Evolutionary conservation across 768 basidiomycete genomes (phyloP), one percentile per base, ranked within the genome.

Genomic region (Termitomyces sp.): DNA sequence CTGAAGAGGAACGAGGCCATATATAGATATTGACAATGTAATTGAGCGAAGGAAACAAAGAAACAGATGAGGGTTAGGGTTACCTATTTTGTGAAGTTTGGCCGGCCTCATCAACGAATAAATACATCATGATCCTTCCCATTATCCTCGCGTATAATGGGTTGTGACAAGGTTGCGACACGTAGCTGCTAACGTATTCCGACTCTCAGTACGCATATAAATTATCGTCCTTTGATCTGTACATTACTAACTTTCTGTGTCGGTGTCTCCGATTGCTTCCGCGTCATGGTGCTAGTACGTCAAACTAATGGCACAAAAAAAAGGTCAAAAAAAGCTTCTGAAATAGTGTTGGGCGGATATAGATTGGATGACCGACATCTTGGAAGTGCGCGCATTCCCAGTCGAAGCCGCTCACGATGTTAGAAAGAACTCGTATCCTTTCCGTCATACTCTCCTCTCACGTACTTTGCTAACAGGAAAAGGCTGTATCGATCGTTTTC

Each of bases 1-100:
- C 38, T 58, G 13, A 60, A 52, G 41, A 66, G 50, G 55, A 58
- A 57, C 18, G 65, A 60, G 53, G 59, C 63, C 63, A 64, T 66
- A 64, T 66, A 56, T 16, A 6, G 22, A 35, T 14, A 41, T 41
- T 41, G 40, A 26, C 26, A 26, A 26, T 26, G 40, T 8, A 20
- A 41, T 41, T n/a, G 40, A 3, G n/a, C 8, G 40, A 41, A 41
- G 40, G 44, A 32, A 43, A 54, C 1, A 52, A 56, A 26, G 40
- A 38, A 32, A 36, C 30, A 14, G 26, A 14, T 7, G 43, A 40
- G 36, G 30, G 63, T 62, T 64, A 64, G 52, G 61, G 61, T 64
- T 64, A 55, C 7, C 32, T 28, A 40, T 54, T 38, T 38, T 58
- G 38, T 49, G 22, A 35, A 48, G 20, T 47, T 24, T 33, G 14